These are phyloP conservation scores for Cyathus striatus DNA, from an alignment of 768 basidiomycete genomes.

Conservation along the genomic window DNA sequence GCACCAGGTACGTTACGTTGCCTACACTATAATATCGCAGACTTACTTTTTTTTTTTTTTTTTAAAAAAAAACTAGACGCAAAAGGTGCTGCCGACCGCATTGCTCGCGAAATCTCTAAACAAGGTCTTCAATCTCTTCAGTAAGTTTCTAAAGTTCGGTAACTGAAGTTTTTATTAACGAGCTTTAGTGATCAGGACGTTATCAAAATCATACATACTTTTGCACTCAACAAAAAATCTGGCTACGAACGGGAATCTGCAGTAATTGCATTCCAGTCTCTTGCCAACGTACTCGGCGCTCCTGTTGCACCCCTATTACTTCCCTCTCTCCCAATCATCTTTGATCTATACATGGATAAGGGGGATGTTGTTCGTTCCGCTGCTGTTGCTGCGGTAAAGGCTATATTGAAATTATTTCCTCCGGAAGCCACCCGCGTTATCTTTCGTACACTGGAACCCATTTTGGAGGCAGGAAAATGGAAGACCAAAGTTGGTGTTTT, in stretches of 20 bases:
- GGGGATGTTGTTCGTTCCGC: constrained; percentile 86
- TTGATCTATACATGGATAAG: constrained; percentile 89
- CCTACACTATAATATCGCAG: constrained; percentile 3
- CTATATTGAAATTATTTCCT: constrained; percentile 79
- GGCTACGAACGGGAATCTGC: constrained; percentile 87
- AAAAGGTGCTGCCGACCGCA: constrained; percentile 76
- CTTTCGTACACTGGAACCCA: constrained; percentile 63
- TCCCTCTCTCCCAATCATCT: constrained; percentile 69
- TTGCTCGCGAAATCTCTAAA: constrained; percentile 69
- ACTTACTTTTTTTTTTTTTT: constrained; percentile 6
- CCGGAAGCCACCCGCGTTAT: constrained; percentile 73
- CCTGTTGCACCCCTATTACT: constrained; percentile 71
- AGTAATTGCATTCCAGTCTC: constrained; percentile 73
- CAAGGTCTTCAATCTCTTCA: constrained; percentile 54
- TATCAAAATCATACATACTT: constrained; percentile 58
- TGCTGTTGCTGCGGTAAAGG: constrained; percentile 75
- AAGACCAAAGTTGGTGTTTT: constrained; percentile 89
- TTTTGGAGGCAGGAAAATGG: constrained; percentile 89
- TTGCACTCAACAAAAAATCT: constrained; percentile 80
- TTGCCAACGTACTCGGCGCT: constrained; percentile 66
- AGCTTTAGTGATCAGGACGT: constrained; percentile 52
- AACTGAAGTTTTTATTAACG: neutral
- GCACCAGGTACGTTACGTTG: constrained; percentile 43
- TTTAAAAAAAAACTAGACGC: constrained; percentile 73
- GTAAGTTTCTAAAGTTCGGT: constrained; percentile 31